These are phyloP conservation scores for Pseudogymnoascus destructans DNA, from an alignment of 2,329 filamentous ascomycete species.

Conservation along the genomic window DNA sequence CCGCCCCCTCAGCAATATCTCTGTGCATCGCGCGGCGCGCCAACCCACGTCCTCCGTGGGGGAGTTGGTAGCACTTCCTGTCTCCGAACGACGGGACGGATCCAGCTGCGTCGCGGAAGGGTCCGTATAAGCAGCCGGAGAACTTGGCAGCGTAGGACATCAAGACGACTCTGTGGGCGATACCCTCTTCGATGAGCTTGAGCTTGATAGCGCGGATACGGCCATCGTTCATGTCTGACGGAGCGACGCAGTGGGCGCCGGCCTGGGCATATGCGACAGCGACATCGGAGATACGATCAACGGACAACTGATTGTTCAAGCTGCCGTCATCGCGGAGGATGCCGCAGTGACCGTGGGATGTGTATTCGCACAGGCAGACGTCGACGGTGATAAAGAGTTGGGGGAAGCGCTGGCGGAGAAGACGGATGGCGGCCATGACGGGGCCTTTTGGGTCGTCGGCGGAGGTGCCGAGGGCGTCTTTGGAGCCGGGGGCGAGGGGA, in stretches of 20 bases:
- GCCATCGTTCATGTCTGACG: conserved; percentile 98
- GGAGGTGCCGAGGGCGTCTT: conserved; percentile 81
- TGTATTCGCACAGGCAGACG: conserved; percentile 98
- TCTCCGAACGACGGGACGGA: conserved; percentile 87
- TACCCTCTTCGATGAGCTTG: conserved; percentile 88
- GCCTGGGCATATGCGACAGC: conserved; percentile 94
- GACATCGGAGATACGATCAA: conserved; percentile 93
- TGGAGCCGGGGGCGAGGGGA: conserved; percentile 70
- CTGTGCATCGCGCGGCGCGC: conserved; percentile 80
- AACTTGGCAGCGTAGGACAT: conserved; percentile 99
- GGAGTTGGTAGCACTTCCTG: conserved; percentile 91
- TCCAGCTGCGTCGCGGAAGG: conserved; percentile 91
- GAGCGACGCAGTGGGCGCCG: conserved; percentile 91
- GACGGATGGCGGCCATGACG: conserved; percentile 74
- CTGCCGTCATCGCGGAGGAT: conserved; percentile 87
- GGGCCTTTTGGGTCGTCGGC: conserved; percentile 90
- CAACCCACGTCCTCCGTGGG: conserved; percentile 79
- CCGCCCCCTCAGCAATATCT: conserved; percentile 86
- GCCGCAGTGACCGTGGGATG: conserved; percentile 92
- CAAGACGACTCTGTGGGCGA: conserved; percentile 78
- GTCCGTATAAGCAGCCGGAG: conserved; percentile 88
- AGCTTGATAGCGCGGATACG: conserved; percentile 95
- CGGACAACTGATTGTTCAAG: conserved; percentile 84
- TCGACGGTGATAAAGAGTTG: conserved; percentile 84
- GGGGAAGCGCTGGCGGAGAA: conserved; percentile 75